Evolutionary conservation across 306 rosid genomes (phyloP).

Genomic region (Vigna unguiculata): DNA sequence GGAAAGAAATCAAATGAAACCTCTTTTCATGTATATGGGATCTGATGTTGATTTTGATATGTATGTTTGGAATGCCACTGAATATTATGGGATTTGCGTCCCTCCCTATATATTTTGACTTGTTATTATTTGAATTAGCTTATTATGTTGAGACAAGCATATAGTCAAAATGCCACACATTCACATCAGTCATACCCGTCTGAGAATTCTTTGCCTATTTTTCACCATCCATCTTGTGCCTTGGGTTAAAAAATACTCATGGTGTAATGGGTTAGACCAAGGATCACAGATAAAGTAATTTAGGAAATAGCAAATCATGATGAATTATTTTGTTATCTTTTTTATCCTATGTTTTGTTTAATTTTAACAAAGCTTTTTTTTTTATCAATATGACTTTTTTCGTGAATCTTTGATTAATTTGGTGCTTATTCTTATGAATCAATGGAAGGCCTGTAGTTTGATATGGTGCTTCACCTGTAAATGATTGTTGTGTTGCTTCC

Average conservation of each 20-base stretch:
- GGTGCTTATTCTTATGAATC: neutral
- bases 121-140: conserved; percentile 5
- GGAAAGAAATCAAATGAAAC: neutral
- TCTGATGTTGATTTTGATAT: conserved; percentile 34
- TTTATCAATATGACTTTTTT: neutral
- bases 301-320: neutral
- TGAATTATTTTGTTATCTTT: neutral
- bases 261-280: neutral
- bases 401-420: neutral
- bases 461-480: conserved; percentile 26
- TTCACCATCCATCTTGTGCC: neutral
- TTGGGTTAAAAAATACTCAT: neutral
- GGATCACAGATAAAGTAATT: neutral
- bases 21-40: neutral
- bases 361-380: neutral
- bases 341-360: neutral
- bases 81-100: conserved; percentile 9
- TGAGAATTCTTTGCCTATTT: conserved; percentile 6
- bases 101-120: conserved; percentile 6
- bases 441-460: neutral
- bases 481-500: conserved; percentile 35
- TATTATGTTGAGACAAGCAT: conserved; percentile 30
- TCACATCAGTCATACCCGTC: neutral
- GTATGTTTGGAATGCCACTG: conserved; percentile 10
- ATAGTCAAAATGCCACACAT: conserved; percentile 9